Evolutionary conservation across 1,284 basidiomycete genomes (phyloP).

Genomic region (Cystobasidiaceae sp.): DNA sequence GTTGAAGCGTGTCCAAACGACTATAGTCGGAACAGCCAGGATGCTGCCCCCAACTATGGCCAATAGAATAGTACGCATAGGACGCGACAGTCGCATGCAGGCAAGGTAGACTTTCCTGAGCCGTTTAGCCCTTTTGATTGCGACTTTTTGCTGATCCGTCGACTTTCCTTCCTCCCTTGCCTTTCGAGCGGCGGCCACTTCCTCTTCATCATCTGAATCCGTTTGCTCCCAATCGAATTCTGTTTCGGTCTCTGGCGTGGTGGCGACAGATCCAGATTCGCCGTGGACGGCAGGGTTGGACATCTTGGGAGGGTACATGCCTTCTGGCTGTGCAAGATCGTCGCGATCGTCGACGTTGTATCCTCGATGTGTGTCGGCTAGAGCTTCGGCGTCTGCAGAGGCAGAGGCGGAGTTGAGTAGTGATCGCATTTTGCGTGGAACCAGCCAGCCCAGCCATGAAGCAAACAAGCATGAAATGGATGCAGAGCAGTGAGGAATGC

Average conservation of each 20-base stretch:
- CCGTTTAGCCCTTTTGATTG: constrained; percentile 22
- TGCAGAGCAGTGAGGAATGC: not conserved
- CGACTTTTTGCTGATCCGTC: constrained; percentile 12
- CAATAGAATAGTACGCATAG: constrained; percentile 35
- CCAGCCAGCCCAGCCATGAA: not conserved
- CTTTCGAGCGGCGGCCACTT: constrained; percentile 9
- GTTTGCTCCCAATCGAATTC: constrained; percentile 31
- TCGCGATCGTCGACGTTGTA: constrained; percentile 2
- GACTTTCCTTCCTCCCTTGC: constrained; percentile 23
- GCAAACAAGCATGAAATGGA: not conserved
- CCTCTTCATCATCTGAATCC: constrained; percentile 27
- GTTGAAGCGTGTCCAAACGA: constrained; percentile 60
- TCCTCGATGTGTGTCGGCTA: not conserved
- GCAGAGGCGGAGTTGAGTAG: not conserved
- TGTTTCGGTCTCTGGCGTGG: constrained; percentile 24
- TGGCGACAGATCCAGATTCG: not conserved
- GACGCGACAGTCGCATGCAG: constrained; percentile 25
- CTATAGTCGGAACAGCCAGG: constrained; percentile 62
- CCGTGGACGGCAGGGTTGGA: not conserved
- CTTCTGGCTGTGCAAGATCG: constrained; percentile 5
- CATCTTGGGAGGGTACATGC: constrained; percentile 19
- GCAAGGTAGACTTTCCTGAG: constrained; percentile 24
- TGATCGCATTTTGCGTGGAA: not conserved
- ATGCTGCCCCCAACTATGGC: constrained; percentile 58
- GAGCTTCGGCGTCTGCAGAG: constrained; percentile 28